Evolutionary conservation across 1,139 yeast species (phyloP).

Genomic region (Geotrichum reessii): DNA sequence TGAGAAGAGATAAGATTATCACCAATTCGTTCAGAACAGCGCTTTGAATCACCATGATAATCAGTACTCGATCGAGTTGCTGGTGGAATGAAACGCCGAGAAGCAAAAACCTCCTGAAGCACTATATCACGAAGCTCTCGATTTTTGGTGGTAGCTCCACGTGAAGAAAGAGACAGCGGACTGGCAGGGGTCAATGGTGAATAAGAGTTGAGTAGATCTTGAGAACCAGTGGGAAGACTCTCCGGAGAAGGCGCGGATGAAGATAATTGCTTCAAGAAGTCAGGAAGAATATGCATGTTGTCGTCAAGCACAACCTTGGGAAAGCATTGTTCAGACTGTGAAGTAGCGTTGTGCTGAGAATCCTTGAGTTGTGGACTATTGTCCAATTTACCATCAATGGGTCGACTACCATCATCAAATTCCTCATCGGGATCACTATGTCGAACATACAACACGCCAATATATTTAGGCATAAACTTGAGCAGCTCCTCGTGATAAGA

Average conservation of each 20-base stretch:
- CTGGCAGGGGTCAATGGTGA: slow-evolving; percentile 14
- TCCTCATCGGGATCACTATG: slow-evolving; percentile 45
- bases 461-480: slow-evolving; percentile 83
- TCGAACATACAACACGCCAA: slow-evolving; percentile 88
- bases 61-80: neutral
- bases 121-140: slow-evolving; percentile 60
- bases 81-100: slow-evolving; percentile 26
- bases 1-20: slow-evolving; percentile 9
- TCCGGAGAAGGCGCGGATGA: slow-evolving; percentile 45
- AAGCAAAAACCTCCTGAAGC: slow-evolving; percentile 64
- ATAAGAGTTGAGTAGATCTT: neutral
- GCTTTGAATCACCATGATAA: neutral
- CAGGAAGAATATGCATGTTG: slow-evolving; percentile 83
- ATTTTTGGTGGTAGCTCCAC: slow-evolving; percentile 63
- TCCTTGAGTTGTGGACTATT: neutral
- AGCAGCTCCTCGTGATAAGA: slow-evolving; percentile 66
- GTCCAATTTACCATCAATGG: neutral
- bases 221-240: neutral
- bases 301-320: slow-evolving; percentile 87
- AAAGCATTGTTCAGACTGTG: slow-evolving; percentile 34
- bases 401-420: neutral
- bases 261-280: slow-evolving; percentile 60
- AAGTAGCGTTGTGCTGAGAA: neutral
- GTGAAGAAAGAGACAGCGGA: slow-evolving; percentile 25
- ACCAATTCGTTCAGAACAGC: neutral